These are phyloP conservation scores for Gaultheria prostrata DNA, from an alignment of 148 eudicot genomes.

Conservation along the genomic window DNA sequence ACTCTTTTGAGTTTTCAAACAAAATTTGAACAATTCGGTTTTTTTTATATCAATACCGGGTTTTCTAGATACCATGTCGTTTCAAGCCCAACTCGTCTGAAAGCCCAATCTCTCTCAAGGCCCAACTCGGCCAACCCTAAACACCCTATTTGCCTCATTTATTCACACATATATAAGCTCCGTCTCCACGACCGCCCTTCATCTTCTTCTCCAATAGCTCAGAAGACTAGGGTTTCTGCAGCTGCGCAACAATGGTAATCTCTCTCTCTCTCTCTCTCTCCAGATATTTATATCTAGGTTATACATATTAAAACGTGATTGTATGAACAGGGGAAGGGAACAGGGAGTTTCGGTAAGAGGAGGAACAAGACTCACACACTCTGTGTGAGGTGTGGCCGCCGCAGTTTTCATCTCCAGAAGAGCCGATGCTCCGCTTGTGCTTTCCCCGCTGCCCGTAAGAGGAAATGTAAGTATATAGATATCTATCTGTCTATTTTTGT, in stretches of 20 bases:
- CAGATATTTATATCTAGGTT: too few relatives aligned
- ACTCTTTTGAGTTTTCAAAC: too few relatives aligned
- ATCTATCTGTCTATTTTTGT: neutral
- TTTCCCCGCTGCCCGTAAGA: conserved; percentile 69
- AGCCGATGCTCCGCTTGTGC: conserved; percentile 83
- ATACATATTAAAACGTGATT: neutral
- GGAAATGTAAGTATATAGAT: conserved; percentile 45
- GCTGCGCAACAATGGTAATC: conserved; percentile 19
- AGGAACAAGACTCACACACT: conserved; percentile 93
- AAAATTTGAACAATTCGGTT: neutral
- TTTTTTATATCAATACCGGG: too few relatives aligned
- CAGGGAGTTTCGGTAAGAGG: conserved; percentile 81
- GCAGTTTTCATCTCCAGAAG: conserved; percentile 87
- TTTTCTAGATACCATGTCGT: too few relatives aligned
- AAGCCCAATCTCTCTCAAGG: neutral
- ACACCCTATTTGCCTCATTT: neutral
- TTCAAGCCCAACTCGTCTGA: neutral
- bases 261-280: conserved; percentile 16
- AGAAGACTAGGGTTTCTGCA: conserved; percentile 10
- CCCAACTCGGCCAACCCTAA: neutral
- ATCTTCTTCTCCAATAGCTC: neutral
- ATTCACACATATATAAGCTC: neutral
- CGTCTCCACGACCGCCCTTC: neutral
- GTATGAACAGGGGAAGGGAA: conserved; percentile 51
- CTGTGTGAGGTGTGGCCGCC: conserved; percentile 78